phyloP scores from a whole-genome alignment of 371 early-diverging fungal genomes.

The Saksenaea oblongispora region DNA sequence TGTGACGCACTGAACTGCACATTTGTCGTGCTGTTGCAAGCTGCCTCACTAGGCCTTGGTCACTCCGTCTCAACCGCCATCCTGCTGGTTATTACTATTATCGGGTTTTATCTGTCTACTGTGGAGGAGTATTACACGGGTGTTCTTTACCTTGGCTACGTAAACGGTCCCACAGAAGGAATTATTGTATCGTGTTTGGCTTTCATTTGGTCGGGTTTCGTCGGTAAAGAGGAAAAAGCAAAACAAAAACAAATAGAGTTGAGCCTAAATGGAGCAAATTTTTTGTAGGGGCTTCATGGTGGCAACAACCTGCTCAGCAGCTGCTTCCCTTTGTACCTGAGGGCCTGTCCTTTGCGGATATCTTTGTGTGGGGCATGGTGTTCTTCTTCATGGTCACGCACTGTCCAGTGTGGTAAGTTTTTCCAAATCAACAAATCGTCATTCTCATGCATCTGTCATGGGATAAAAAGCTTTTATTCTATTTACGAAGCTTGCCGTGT shows the following conservation, averaged over 20 bases:
- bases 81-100: constrained; percentile 67
- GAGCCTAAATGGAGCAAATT: neutral
- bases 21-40: constrained; percentile 82
- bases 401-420: constrained; percentile 13
- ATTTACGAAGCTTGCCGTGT: constrained; percentile 31
- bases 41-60: constrained; percentile 84
- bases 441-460: neutral
- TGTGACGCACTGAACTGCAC: constrained; percentile 94
- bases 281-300: neutral
- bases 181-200: constrained; percentile 75
- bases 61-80: constrained; percentile 66
- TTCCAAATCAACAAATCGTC: neutral
- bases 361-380: constrained; percentile 23
- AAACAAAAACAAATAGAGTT: neutral
- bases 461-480: constrained; percentile 21
- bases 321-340: constrained; percentile 11
- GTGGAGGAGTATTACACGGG: constrained; percentile 98
- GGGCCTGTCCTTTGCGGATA: constrained; percentile 12
- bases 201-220: constrained; percentile 72
- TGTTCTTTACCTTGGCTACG: constrained; percentile 85
- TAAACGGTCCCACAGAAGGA: constrained; percentile 97
- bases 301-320: constrained; percentile 1
- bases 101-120: constrained; percentile 91
- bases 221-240: constrained; percentile 31
- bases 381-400: constrained; percentile 19